A percentile compares a stretch with the other conserved stretches of the same genome.
Evolutionary conservation across 495 filamentous ascomycete genomes (phyloP).

Genomic region (Aspergillus coremiiformis): DNA sequence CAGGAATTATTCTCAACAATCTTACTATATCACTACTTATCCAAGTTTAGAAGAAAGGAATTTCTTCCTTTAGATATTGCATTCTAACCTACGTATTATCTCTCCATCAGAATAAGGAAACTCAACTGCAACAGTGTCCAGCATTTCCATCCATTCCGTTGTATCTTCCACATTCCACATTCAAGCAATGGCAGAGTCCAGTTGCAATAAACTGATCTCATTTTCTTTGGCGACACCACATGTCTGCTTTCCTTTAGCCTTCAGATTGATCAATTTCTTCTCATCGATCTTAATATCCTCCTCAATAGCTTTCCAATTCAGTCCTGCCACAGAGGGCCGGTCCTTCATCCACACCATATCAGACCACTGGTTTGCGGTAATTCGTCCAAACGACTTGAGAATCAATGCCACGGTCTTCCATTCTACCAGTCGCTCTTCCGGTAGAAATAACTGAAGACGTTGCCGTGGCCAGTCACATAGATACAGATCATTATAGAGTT

Average conservation of each 20-base stretch:
- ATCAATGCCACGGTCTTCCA: conserved; percentile 30
- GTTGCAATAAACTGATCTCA: background rate
- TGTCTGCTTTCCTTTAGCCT: conserved; percentile 2
- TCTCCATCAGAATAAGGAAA: no score
- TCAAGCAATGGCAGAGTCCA: background rate
- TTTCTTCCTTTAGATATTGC: no score
- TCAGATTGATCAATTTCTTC: background rate
- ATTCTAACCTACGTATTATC: no score
- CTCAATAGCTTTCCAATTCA: conserved; percentile 20
- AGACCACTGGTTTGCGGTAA: conserved; percentile 19
- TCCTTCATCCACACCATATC: conserved; percentile 11
- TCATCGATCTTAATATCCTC: background rate
- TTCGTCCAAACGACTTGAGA: conserved; percentile 23
- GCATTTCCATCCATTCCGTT: no score
- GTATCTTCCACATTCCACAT: background rate
- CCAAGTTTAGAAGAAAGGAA: no score
- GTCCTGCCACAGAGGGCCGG: conserved; percentile 11
- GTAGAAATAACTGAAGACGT: conserved; percentile 19
- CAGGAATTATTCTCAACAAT: no score
- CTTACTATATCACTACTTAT: no score
- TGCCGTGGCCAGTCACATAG: conserved; percentile 10
- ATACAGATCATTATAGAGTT: conserved; percentile 17
- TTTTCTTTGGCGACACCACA: background rate
- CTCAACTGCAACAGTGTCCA: no score
- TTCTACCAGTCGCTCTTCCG: conserved; percentile 12